Conservation (phyloP, 257 asterid species). For the Ilex asprella region DNA sequence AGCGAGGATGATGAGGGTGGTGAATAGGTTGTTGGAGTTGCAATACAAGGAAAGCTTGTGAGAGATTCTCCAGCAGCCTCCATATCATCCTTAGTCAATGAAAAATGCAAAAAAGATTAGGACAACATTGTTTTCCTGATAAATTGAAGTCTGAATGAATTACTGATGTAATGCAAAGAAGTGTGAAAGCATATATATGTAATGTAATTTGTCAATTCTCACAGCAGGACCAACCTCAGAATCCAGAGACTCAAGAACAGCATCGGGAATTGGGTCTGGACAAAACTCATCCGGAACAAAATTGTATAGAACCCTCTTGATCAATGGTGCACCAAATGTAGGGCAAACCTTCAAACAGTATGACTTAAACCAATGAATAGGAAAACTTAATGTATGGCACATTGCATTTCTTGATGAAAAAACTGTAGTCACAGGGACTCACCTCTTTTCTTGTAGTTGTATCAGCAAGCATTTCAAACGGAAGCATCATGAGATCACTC, state of each 20-base stretch:
- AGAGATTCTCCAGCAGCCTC: conserved; percentile 24
- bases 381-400: neutral
- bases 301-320: conserved; percentile 55
- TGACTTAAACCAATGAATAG: conserved; percentile 10
- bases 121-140: neutral
- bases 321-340: conserved; percentile 50
- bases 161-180: neutral
- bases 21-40: conserved; percentile 40
- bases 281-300: conserved; percentile 88
- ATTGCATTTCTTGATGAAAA: neutral
- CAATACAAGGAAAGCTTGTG: conserved; percentile 52
- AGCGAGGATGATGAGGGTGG: conserved; percentile 67
- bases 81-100: conserved; percentile 32
- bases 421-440: conserved; percentile 10
- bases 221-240: conserved; percentile 50
- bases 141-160: neutral
- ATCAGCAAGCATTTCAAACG: conserved; percentile 73
- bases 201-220: neutral
- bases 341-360: conserved; percentile 66
- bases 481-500: conserved; percentile 94
- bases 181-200: no score
- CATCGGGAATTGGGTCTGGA: conserved; percentile 72
- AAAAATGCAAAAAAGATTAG: conserved; percentile 3
- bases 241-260: conserved; percentile 52
- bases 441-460: conserved; percentile 73